Percentiles rank a stretch among this genome's conserved stretches.
phyloP scores from a whole-genome alignment of 352 stramenopile species.

The Pythium phragmiticola region DNA sequence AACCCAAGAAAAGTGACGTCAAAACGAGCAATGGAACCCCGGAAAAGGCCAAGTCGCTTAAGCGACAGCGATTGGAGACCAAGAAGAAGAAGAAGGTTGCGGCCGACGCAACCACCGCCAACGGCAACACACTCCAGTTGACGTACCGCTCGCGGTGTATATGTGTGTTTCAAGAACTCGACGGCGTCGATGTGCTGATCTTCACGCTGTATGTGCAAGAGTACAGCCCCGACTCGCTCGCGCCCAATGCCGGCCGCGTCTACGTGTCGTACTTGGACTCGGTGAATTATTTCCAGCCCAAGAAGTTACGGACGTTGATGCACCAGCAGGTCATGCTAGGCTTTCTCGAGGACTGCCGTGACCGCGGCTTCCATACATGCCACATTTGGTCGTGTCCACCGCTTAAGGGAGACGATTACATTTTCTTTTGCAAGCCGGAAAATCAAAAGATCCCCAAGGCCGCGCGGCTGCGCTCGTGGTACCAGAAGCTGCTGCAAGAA shows the following conservation, averaged over 20 bases:
- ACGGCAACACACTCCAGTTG: slow-evolving; percentile 54
- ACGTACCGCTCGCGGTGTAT: slow-evolving; percentile 89
- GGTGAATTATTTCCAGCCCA: slow-evolving; percentile 89
- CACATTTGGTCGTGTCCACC: slow-evolving; percentile 92
- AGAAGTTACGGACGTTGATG: slow-evolving; percentile 86
- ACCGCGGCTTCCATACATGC: slow-evolving; percentile 83
- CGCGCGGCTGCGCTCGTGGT: slow-evolving; percentile 83
- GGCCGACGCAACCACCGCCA: slow-evolving; percentile 19
- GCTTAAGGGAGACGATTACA: slow-evolving; percentile 87
- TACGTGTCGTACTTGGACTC: slow-evolving; percentile 91
- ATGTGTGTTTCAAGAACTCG: slow-evolving; percentile 88
- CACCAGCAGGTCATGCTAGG: slow-evolving; percentile 88
- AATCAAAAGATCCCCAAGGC: slow-evolving; percentile 91
- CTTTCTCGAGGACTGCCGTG: slow-evolving; percentile 86
- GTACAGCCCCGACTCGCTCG: slow-evolving; percentile 69
- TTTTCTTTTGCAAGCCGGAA: slow-evolving; percentile 90
- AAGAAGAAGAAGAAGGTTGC: slow-evolving; percentile 38
- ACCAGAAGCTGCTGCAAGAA: slow-evolving; percentile 78
- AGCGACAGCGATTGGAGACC: slow-evolving; percentile 49
- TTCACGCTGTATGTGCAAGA: slow-evolving; percentile 91
- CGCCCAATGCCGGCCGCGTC: slow-evolving; percentile 76
- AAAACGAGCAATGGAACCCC: slow-evolving; percentile 24
- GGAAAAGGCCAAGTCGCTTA: slow-evolving; percentile 59
- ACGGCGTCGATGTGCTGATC: slow-evolving; percentile 86
- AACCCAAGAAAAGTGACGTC: slow-evolving; percentile 45